Evolutionary conservation across 352 stramenopile species (phyloP), one percentile per base, ranked within the genome.

Genomic region (Pythium brassicae): DNA sequence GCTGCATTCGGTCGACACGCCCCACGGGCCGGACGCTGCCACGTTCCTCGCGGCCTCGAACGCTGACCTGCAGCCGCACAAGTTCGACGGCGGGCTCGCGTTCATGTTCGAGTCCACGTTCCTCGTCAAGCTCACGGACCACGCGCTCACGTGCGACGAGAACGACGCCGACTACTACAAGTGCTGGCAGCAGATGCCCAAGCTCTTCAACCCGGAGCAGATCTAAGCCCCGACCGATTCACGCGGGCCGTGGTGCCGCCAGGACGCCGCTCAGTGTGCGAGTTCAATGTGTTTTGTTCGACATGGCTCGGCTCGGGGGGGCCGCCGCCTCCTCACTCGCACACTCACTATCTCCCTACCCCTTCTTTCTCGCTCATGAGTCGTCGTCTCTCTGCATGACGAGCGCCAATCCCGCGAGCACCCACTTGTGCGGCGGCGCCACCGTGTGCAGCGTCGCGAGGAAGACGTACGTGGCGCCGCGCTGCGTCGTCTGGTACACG

Each of bases 41-140:
- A 97, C 93, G 19, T 99, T 98, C 74, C 61, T 93, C 29, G 81
- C 75, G 39, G 95, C 92, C 32, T 94, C 93, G 11, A 87, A 86
- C 48, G 78, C 69, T 50, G 72, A 87, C 54, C 85, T 89, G 22
- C 79, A 76, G 49, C 95, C 95, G 2, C 62, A 89, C 11, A 97
- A 96, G 55, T 98, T 98, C 67, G 76, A 96, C 14, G 81, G 79
- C 52, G 94, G 94, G 6, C 69, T 99, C 14, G 96, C 96, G 35
- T 99, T 99, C 70, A 99, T 99, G 95, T 99, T 99, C 75, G 96
- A 99, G 76, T 92, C 87, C 25, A 97, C 86, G 39, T 94, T 93
- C 57, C 84, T 97, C 29, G 65, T 98, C 57, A 92, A 90, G 58
- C 56, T 98, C 47, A 97, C 85, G 19, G 69, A 89, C 48, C 94